Evolutionary conservation across 1,284 basidiomycete genomes (phyloP), one percentile per base, ranked within the genome.

Genomic region (Kalmanozyma brasiliensis): DNA sequence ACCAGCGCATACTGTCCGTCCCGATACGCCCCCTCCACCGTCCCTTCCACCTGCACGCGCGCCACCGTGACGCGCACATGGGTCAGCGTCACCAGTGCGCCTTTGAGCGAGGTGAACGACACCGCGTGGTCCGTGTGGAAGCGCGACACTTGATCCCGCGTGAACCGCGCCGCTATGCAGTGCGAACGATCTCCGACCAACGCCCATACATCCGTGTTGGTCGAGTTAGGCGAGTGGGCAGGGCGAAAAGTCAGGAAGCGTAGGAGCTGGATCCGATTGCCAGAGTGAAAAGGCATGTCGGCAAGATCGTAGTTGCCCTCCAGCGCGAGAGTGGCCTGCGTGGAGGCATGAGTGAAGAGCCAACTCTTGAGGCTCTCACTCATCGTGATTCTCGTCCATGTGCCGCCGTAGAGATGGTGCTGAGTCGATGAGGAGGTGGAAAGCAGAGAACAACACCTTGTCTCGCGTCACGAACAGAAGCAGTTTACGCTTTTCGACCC

Each of bases 251-350:
- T 71, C 4, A 71, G 40, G 14, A 71, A 63, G 24, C 56, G 53
- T 4, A 71, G n/a, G 5, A 71, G 19, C 24, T 71, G 68, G 8
- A 71, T 29, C 10, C 68, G 68, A n/a, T 60, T 66, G 6, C 68
- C 68, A 2, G 20, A 17, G 0, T 46, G 26, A 11, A 45, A 66
- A 8, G 68, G 68, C 23, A 71, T 23, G 30, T 71, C 68, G 43
- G 2, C 16, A 0, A 71, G 51, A 11, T 61, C 62, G 20, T 35
- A 58, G 29, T 56, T 53, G 22, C 19, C 26, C 1, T 47, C 20
- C 2, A 49, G 32, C 0, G 47, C 51, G 8, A 40, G 19, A 8
- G 30, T 14, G 32, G 68, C 52, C 8, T 53, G 49, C 2, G 46
- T 9, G 14, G 47, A 10, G 24, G 40, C 30, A 33, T 52, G 46